Conservation (phyloP, 1,284 basidiomycete species). For the Apiotrichum gamsii region DNA sequence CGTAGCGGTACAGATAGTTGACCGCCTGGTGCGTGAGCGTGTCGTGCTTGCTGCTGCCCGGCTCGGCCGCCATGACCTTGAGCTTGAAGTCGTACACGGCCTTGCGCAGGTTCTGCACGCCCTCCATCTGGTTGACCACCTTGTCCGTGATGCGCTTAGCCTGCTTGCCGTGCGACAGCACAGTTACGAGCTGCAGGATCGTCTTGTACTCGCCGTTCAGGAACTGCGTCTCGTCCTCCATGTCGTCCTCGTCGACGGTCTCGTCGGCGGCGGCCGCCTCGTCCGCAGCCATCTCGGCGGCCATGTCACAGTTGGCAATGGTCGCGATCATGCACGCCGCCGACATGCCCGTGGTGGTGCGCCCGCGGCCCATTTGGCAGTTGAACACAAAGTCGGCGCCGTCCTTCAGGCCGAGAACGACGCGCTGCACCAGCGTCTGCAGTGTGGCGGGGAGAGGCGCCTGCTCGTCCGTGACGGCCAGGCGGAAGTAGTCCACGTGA, state of each 20-base stretch:
- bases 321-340: conserved; percentile 81
- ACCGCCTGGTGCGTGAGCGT: conserved; percentile 68
- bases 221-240: conserved; percentile 77
- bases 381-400: conserved; percentile 67
- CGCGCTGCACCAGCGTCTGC: conserved; percentile 66
- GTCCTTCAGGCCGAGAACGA: conserved; percentile 58
- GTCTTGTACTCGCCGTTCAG: conserved; percentile 93
- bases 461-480: conserved; percentile 91
- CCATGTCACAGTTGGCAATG: conserved; percentile 51
- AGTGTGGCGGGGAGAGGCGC: conserved; percentile 83
- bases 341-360: conserved; percentile 86
- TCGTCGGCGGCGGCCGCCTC: conserved; percentile 55
- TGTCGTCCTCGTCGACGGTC: conserved; percentile 24
- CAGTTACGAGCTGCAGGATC: conserved; percentile 70
- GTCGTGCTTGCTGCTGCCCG: conserved; percentile 66
- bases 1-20: conserved; percentile 78
- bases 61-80: conserved; percentile 74
- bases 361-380: conserved; percentile 50
- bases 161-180: conserved; percentile 47
- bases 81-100: conserved; percentile 94
- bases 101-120: conserved; percentile 87
- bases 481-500: conserved; percentile 77
- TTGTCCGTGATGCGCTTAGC: conserved; percentile 90
- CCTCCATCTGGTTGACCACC: conserved; percentile 79
- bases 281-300: conserved; percentile 20